Evolutionary conservation across 805 yeast genomes (phyloP).

Genomic region (Lachancea cidri): DNA sequence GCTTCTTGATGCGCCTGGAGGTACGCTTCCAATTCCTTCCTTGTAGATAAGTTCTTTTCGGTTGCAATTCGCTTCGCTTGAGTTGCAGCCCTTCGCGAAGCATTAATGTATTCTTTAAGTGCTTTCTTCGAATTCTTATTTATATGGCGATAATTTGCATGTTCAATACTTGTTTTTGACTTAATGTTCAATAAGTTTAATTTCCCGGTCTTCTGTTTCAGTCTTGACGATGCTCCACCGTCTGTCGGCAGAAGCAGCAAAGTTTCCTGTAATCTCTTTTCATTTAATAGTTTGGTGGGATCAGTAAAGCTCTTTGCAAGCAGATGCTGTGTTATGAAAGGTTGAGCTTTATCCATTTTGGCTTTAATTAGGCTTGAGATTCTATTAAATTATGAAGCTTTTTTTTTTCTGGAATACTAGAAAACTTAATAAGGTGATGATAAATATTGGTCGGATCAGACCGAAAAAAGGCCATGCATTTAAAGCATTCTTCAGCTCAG

Average conservation of each 20-base stretch:
- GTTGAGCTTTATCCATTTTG: slow-evolving; percentile 28
- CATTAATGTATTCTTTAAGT: slow-evolving; percentile 24
- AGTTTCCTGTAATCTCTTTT: slow-evolving; percentile 29
- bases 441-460: not conserved
- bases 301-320: slow-evolving; percentile 26
- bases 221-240: slow-evolving; percentile 23
- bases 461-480: not conserved
- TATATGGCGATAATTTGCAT: slow-evolving; percentile 21
- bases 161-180: slow-evolving; percentile 16
- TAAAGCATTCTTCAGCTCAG: not conserved
- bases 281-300: slow-evolving; percentile 30
- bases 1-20: slow-evolving; percentile 17
- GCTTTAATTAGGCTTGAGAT: not conserved
- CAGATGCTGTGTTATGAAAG: slow-evolving; percentile 27
- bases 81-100: slow-evolving; percentile 19
- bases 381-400: not conserved
- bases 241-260: slow-evolving; percentile 33
- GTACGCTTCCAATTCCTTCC: slow-evolving; percentile 20
- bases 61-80: slow-evolving; percentile 26
- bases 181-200: slow-evolving; percentile 8
- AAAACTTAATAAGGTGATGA: not conserved
- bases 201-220: slow-evolving; percentile 18
- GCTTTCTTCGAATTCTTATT: slow-evolving; percentile 31
- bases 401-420: not conserved
- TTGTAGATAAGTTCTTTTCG: slow-evolving; percentile 14